Evolutionary conservation across 176 grass and related monocot species (phyloP).

Genomic region (Paspalum vaginatum): DNA sequence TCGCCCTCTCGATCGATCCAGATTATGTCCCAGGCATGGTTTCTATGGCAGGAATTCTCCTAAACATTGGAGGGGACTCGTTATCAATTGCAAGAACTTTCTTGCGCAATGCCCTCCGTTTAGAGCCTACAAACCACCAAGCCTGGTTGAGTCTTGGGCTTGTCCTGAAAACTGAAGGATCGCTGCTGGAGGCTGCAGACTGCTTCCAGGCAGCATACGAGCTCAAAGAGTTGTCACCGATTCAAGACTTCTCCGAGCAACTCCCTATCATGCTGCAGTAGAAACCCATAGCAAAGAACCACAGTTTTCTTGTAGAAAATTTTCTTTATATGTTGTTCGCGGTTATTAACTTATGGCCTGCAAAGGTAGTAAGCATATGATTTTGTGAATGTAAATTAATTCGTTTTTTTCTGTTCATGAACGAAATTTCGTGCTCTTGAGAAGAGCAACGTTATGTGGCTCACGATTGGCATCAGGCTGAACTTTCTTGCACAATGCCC

Average conservation of each 20-base stretch:
- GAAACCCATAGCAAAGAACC: constrained; percentile 5
- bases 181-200: constrained; percentile 68
- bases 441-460: background rate
- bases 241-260: constrained; percentile 60
- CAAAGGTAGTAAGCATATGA: constrained; percentile 5
- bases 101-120: constrained; percentile 63
- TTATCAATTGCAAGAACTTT: constrained; percentile 70
- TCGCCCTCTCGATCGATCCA: constrained; percentile 75
- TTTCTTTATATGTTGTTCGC: background rate
- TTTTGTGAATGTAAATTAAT: constrained; percentile 28
- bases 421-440: background rate
- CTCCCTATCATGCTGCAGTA: constrained; percentile 55
- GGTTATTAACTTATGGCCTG: background rate
- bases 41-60: constrained; percentile 76
- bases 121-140: constrained; percentile 73
- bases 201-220: constrained; percentile 92
- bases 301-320: constrained; percentile 29
- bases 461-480: background rate
- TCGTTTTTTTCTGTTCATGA: background rate
- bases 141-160: constrained; percentile 85
- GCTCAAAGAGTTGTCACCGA: constrained; percentile 71
- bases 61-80: constrained; percentile 58
- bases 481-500: background rate
- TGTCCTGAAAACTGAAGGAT: constrained; percentile 73
- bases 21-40: constrained; percentile 89